Base-by-base conservation (phyloP, 495 filamentous ascomycete genomes). In the Trichoderma erinaceum region DNA sequence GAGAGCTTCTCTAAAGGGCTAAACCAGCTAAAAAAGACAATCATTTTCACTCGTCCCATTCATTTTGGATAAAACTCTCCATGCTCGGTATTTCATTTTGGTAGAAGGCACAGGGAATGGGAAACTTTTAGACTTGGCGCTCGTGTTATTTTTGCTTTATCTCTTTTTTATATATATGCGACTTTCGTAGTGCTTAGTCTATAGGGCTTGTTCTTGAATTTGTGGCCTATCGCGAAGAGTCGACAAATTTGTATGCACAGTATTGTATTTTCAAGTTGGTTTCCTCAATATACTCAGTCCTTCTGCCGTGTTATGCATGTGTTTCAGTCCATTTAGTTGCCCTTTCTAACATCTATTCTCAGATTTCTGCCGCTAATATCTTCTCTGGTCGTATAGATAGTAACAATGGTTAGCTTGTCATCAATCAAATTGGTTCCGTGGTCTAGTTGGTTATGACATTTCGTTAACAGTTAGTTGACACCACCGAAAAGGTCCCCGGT, bases 1-100 rank as follows among this genome's bases (percentile, higher is more conserved):
- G 80, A 12, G 81, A 83, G 73, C 78, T 78, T 8, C 73, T 81
- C 44, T 66, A 18, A 66, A n/a, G n/a, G 27, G 5, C 27, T 5
- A 0, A 38, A 10, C 5, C 0, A 38, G 35, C 35, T 4, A 29
- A 38, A 38, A 38, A 38, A 38, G 16, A 16, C 12, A 81, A 81
- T 61, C 25, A 8, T 32, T 21, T 16, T 29, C 27, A 61, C 11
- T 12, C 12, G 27, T 15, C 35, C 35, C 56, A 61, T 6, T 61
- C 25, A 61, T 12, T 10, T 35, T 27, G 48, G 0, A 5, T 0
- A 38, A 38, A 23, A 6, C 4, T 52, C n/a, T 61, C 4, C 56
- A 29, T 16, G 7, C 1, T 61, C n/a, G 0, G 56, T 23, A 15
- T 32, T 61, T 8, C 4, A 16, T 61, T 29, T 29, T 35, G 25